Base-by-base conservation (phyloP, 805 yeast genomes). In the Pichia scutulata region DNA sequence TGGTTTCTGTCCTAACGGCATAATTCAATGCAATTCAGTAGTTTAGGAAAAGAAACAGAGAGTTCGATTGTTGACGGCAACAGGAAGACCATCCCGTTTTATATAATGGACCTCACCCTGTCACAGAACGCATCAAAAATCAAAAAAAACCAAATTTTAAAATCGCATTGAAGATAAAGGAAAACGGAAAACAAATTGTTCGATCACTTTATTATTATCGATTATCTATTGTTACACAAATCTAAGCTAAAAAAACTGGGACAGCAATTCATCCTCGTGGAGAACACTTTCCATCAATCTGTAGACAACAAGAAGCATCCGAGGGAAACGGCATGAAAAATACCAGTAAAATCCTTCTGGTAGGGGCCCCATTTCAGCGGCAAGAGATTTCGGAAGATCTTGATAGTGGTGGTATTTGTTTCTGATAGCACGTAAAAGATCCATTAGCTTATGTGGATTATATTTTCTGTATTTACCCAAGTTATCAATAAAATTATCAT, bases 331-430 rank as follows among this genome's bases (percentile, higher is more conserved):
- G 26, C 65, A 60, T 43, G 80, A 79, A 67, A 89, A 93, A 64
- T 86, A 93, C 42, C 71, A 66, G 65, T 88, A 86, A 63, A 87
- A 93, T 0, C 95, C 97, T 46, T 80, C 80, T 0, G 97, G 97
- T 25, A 89, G 68, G 0, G 92, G 84, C 19, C 88, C 84, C 79
- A 93, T 84, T 46, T 78, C 73, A 16, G 62, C 63, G 47, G 79
- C 81, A 51, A 93, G 72, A 14, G 71, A 77, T 10, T 69, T 74
- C 1, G 97, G 96, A 62, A 90, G 69, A 64, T 93, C 99, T 68
- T 89, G 89, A 65, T 77, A 92, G 65, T 93, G 99, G 65, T 93
- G 98, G 61, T 88, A 84, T 66, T 93, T 93, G 70, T 93, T 93
- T 59, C 99, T 75, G 57, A 93, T 67, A 0, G 97, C 97, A 52